Evolutionary conservation across 768 basidiomycete species (phyloP), one percentile per base, ranked within the genome.

Genomic region (Russula ochroleuca): DNA sequence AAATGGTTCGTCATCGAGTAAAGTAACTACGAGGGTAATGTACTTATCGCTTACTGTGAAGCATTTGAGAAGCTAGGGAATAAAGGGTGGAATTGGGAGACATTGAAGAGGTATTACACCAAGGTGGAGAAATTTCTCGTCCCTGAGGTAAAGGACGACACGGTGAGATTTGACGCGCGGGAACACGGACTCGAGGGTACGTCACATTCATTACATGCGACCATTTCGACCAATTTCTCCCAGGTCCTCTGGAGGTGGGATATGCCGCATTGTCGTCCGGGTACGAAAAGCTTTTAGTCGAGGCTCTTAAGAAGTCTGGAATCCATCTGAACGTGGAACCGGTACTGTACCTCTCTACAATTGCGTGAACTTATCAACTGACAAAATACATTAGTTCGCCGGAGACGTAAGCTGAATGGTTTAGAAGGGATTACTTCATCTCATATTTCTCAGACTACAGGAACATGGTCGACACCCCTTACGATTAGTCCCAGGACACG

Each of bases 21-120:
- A 35, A 37, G 28, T 28, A 19, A 19, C n/a, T 0, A 7, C 10
- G 5, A 31, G 38, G n/a, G 35, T 19, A 19, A 35, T 35, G 2
- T 25, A 14, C n/a, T 52, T 19, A 63, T 51, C 3, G 33, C 3
- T 14, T 13, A n/a, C 41, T 13, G 4, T 40, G 33, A 19, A 66
- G 65, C 65, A 11, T 68, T 66, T 21, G 70, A 70, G 49, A 59
- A 54, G 41, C 60, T 71, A 7, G 70, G 70, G 14, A 71, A 70
- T 48, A 62, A 65, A 21, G 70, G 70, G 10, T 71, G 70, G 70
- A 69, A 70, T 28, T 71, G 70, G 70, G 50, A 66, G 21, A 52
- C 23, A 21, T 50, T 65, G 43, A 59, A 50, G 23, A 53, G 58
- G 43, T 70, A 71, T 50, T 62, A 43, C 52, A 69, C 59, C 48